Percentiles rank a stretch among this genome's conserved stretches.
phyloP scores from a whole-genome alignment of 305 asterid genomes.

The Nicotiana rustica region DNA sequence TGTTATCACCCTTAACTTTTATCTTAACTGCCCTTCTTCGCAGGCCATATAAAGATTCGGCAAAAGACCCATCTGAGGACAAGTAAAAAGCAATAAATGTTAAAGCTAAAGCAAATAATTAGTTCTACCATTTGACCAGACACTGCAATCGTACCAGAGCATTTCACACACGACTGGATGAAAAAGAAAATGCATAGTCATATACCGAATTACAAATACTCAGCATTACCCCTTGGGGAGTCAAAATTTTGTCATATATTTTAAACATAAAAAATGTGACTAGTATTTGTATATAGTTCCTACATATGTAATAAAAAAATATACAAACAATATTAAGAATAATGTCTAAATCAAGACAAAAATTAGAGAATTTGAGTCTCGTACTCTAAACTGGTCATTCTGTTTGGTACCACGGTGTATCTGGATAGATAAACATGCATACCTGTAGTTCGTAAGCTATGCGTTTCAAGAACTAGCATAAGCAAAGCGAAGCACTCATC shows the following conservation, averaged over 20 bases:
- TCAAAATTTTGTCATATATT: not conserved
- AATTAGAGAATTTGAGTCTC: not conserved
- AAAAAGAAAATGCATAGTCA: not conserved
- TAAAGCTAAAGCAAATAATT: conserved; percentile 29
- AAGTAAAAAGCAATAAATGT: not conserved
- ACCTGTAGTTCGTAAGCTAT: conserved; percentile 93
- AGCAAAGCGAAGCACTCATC: conserved; percentile 93
- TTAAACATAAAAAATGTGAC: not conserved
- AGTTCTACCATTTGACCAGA: conserved; percentile 30
- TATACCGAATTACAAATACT: not conserved
- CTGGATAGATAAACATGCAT: conserved; percentile 14
- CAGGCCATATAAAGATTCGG: conserved; percentile 91
- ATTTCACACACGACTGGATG: not conserved
- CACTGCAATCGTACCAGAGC: not conserved
- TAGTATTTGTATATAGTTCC: not conserved
- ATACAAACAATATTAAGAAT: not conserved
- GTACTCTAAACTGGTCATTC: not conserved
- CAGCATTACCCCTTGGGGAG: conserved; percentile 18
- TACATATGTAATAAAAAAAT: not conserved
- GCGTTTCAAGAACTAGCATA: conserved; percentile 93
- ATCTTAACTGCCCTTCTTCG: conserved; percentile 80
- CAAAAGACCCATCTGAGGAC: conserved; percentile 84
- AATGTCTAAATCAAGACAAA: not conserved
- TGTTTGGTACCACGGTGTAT: not conserved
- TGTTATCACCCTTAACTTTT: conserved; percentile 52